phyloP scores from a whole-genome alignment of 2,329 filamentous ascomycete genomes.

The Aspergillus sojae region DNA sequence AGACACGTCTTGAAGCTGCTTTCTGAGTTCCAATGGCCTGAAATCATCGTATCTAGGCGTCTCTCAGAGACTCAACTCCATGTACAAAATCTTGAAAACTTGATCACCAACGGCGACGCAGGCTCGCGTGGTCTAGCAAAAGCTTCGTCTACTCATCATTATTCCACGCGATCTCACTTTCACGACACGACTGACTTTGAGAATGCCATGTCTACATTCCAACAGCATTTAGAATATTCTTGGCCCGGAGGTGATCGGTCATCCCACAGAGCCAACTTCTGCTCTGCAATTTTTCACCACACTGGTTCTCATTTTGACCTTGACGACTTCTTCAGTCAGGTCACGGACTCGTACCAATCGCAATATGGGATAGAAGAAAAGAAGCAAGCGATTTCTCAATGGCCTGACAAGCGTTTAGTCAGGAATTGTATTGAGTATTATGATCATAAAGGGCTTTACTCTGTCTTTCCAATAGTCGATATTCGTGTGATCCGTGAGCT shows the following conservation, averaged over 20 bases:
- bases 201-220: slow-evolving; percentile 16
- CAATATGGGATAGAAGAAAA: slow-evolving; percentile 9
- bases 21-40: neutral
- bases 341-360: slow-evolving; percentile 11
- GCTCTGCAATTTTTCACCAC: slow-evolving; percentile 13
- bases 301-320: slow-evolving; percentile 20
- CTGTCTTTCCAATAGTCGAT: slow-evolving; percentile 28
- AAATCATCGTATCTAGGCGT: slow-evolving; percentile 12
- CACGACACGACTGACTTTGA: slow-evolving; percentile 6
- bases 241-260: slow-evolving; percentile 9
- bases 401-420: slow-evolving; percentile 20
- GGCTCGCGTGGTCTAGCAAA: neutral
- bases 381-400: slow-evolving; percentile 13
- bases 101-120: slow-evolving; percentile 1
- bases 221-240: slow-evolving; percentile 23
- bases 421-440: slow-evolving; percentile 24
- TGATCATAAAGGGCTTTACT: slow-evolving; percentile 22
- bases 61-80: slow-evolving; percentile 22
- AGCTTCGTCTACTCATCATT: neutral
- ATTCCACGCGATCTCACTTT: neutral
- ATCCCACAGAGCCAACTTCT: slow-evolving; percentile 12
- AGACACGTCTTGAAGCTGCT: neutral
- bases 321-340: slow-evolving; percentile 17
- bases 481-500: slow-evolving; percentile 15
- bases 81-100: slow-evolving; percentile 11